These are phyloP conservation scores for Blastomyces parvus DNA, from an alignment of 2,329 filamentous ascomycete genomes.

Conservation along the genomic window DNA sequence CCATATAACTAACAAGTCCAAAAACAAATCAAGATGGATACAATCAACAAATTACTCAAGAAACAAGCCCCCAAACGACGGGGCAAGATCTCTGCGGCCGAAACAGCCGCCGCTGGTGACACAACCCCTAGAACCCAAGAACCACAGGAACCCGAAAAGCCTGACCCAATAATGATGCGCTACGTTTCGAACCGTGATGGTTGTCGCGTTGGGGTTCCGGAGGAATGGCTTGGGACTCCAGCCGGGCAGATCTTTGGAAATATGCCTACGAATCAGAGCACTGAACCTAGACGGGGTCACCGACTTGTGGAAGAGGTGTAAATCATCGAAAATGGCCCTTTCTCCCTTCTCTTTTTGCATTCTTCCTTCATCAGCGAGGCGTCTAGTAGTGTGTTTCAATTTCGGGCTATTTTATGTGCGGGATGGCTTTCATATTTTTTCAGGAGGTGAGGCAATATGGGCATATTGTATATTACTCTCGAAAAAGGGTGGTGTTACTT, in stretches of 20 bases:
- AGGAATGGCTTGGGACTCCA: conserved; percentile 40
- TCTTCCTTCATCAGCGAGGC: background rate
- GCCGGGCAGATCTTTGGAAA: conserved; percentile 33
- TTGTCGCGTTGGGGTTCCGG: conserved; percentile 36
- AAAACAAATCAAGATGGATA: conserved; percentile 46
- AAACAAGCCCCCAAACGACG: conserved; percentile 55
- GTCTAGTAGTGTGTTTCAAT: background rate
- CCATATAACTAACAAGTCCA: background rate
- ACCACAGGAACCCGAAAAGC: conserved; percentile 28
- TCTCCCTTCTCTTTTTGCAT: background rate
- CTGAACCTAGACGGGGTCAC: conserved; percentile 12
- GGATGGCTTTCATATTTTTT: background rate
- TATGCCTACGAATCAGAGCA: conserved; percentile 7
- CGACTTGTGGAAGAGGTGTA: conserved; percentile 35
- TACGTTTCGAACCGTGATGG: conserved; percentile 38
- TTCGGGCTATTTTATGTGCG: background rate
- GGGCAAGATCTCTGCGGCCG: conserved; percentile 39
- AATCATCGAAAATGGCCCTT: conserved; percentile 6
- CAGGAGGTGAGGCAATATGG: background rate
- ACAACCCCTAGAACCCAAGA: conserved; percentile 34
- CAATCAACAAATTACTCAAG: conserved; percentile 57
- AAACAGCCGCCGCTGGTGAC: conserved; percentile 32
- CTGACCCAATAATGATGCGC: conserved; percentile 38
- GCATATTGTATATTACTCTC: background rate
- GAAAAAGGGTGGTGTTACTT: background rate